Percentiles rank a stretch among this genome's conserved stretches.
Evolutionary conservation across 805 yeast genomes (phyloP).

Genomic region (Candida palmyrensis): DNA sequence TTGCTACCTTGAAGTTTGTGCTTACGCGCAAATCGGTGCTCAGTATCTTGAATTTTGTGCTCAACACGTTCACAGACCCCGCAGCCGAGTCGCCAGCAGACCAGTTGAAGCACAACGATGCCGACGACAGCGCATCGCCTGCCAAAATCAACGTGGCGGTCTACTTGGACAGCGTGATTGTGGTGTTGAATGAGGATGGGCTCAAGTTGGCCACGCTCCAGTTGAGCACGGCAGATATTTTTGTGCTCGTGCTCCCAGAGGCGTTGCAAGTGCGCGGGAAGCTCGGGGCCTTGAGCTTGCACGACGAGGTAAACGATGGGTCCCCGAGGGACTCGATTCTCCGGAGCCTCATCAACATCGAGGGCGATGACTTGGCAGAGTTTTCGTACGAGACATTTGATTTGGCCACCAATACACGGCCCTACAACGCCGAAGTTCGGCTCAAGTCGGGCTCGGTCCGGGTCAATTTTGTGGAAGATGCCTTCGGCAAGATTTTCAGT

Average conservation of each 20-base stretch:
- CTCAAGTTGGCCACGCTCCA: constrained; percentile 73
- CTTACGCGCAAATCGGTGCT: constrained; percentile 74
- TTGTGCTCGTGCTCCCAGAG: constrained; percentile 66
- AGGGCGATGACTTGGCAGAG: constrained; percentile 78
- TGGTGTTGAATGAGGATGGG: constrained; percentile 79
- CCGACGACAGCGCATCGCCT: constrained; percentile 56
- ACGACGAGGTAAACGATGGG: constrained; percentile 69
- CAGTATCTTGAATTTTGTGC: constrained; percentile 71
- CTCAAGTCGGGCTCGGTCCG: constrained; percentile 73
- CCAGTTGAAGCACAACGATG: constrained; percentile 61
- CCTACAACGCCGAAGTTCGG: constrained; percentile 52
- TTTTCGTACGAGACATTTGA: constrained; percentile 81
- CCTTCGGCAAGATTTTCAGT: constrained; percentile 60
- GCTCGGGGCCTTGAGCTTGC: constrained; percentile 72
- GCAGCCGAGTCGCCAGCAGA: constrained; percentile 65
- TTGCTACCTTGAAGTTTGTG: constrained; percentile 75
- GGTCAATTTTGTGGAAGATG: constrained; percentile 76
- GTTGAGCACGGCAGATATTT: constrained; percentile 67
- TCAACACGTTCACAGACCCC: constrained; percentile 87
- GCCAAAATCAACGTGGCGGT: constrained; percentile 69
- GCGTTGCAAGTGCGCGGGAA: constrained; percentile 66
- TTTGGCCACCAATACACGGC: constrained; percentile 40
- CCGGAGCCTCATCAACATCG: constrained; percentile 69
- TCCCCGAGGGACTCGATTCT: constrained; percentile 54
- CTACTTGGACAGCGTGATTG: constrained; percentile 64